Base-by-base conservation (phyloP, 2,329 filamentous ascomycete genomes). In the Ampelomyces quisqualis region DNA sequence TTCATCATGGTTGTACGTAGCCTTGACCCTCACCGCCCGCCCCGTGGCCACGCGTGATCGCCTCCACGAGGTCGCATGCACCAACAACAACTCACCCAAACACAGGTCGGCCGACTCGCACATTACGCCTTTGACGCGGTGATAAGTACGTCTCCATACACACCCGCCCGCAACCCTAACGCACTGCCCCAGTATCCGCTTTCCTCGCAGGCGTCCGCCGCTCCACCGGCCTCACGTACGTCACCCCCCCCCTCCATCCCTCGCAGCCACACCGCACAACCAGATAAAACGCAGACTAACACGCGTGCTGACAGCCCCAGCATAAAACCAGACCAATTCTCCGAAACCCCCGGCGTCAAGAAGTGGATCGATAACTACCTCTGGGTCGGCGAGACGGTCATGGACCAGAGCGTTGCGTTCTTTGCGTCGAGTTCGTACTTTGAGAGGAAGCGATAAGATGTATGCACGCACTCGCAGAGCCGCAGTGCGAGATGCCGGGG, bases 121-220 rank as follows among this genome's bases (percentile, higher is more conserved):
- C 91, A 97, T 76, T 95, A 94, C 76, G 88, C 90, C 64, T 91
- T 97, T 70, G 91, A 97, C 73, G 91, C 91, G 52, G 89, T 97
- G 57, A 82, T 97, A 60, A 77, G 88, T 93, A 81, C 60, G 86
- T 77, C 29, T 17, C 29, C 22, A 29, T 38, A 31, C 36, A 17
- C 27, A 32, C 32, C 32, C 42, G 26, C 34, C 34, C 37, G 31
- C 40, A 34, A 27, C 24, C 38, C 30, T 34, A 33, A 29, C 42
- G 62, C 48, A 40, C 22, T 20, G 3, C 15, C 32, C 3, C 55
- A 94, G 88, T 98, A 70, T 98, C 93, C 62, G 88, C 93, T 51
- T 91, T 97, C 70, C 84, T 98, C 55, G 93, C 93, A 26, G 93
- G 93, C 63, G 90, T 98, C 77, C 94, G 95, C 76, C 89, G 93